A percentile compares a stretch with the other conserved stretches of the same genome.
Conservation (phyloP, 306 rosid genomes). For the Malus orientalis region DNA sequence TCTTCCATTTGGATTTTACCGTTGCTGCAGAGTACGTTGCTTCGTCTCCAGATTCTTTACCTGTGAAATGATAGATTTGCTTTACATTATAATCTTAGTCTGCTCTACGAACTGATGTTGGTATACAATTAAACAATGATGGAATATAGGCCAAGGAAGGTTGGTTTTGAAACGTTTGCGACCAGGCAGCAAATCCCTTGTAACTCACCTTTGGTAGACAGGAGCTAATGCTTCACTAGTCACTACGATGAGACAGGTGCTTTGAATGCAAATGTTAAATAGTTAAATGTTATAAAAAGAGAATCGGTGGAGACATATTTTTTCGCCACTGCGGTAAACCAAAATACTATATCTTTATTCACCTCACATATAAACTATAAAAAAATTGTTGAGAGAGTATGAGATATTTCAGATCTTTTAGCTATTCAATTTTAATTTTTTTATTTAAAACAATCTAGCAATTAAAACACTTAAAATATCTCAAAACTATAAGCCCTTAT, state of each 20-base stretch:
- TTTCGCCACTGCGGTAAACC: not conserved
- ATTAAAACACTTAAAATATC: too few relatives aligned
- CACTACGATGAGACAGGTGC: constrained; percentile 11
- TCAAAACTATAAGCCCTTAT: too few relatives aligned
- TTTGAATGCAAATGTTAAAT: constrained; percentile 11
- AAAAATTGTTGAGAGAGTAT: too few relatives aligned
- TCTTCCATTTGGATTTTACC: not conserved
- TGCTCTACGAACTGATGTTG: not conserved
- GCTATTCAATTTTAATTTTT: not conserved
- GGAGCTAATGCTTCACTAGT: not conserved
- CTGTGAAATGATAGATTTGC: not conserved
- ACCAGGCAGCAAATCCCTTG: not conserved
- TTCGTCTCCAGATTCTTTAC: not conserved
- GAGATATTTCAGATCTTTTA: too few relatives aligned
- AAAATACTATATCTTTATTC: not conserved
- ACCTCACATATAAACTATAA: too few relatives aligned
- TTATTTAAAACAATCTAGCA: not conserved
- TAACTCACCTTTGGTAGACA: not conserved
- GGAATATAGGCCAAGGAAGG: not conserved
- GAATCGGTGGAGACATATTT: too few relatives aligned
- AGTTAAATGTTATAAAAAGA: too few relatives aligned
- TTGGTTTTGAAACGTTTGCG: not conserved
- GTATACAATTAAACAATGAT: not conserved
- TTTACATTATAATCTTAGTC: not conserved
- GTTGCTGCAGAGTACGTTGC: not conserved